Base-by-base conservation (phyloP, 768 basidiomycete genomes). In the Nidularia sp. region DNA sequence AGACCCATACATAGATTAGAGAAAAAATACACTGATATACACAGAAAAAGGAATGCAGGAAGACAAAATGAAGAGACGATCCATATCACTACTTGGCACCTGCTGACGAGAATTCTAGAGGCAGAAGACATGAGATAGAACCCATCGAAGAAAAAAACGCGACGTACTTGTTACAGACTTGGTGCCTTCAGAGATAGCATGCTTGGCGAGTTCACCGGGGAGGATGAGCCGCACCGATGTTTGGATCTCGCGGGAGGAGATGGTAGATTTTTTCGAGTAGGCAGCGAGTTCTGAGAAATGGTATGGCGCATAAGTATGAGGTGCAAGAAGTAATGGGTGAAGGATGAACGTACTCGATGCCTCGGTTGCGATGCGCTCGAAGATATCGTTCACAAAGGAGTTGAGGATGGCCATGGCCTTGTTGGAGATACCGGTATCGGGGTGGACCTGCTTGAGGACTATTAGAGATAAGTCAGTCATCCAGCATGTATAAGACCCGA, bases 261-360 rank as follows among this genome's bases (percentile, higher is more conserved):
- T 98, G 34, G 95, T 98, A 6, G 96, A 97, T 73, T 96, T 96
- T 79, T 97, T 96, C 58, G 95, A 97, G 78, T 98, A 98, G 1
- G 92, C 81, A 44, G 96, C 95, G 60, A 98, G 88, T 77, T 96
- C 93, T 92, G 60, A 2, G 13, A 48, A 65, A 95, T 90, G 32
- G 9, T 12, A 6, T 34, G 46, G 8, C 53, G 48, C 1, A 54
- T 55, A 43, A 33, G 60, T 53, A 39, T 44, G 53, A 35, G 55
- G 9, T 7, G 43, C 29, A 4, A 25, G 32, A 46, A 2, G 5
- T 42, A 45, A 25, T n/a, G n/a, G n/a, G n/a, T n/a, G n/a, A 35
- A 45, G 6, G 22, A 45, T 10, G 29, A 3, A 80, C 88, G 39
- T 60, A 91, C 89, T 93, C 51, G 91, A 92, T 36, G 91, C 92